Conservation (phyloP, 495 filamentous ascomycete genomes). For the Penicillium maclennaniae region DNA sequence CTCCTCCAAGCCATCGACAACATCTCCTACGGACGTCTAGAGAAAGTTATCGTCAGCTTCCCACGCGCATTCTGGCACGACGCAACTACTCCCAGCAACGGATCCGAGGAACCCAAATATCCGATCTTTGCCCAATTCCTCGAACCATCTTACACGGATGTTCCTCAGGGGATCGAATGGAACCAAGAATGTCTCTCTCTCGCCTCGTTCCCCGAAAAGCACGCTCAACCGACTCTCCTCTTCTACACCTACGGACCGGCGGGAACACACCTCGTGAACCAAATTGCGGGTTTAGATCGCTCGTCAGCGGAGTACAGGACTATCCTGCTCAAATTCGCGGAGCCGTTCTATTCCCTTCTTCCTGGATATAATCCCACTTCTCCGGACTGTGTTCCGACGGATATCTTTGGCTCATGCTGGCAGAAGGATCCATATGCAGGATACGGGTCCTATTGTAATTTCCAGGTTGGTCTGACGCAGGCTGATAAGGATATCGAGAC, state of each 20-base stretch:
- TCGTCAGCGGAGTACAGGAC: constrained; percentile 26
- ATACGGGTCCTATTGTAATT: constrained; percentile 87
- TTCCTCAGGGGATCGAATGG: constrained; percentile 68
- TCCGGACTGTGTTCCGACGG: constrained; percentile 58
- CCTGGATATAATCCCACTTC: constrained; percentile 55
- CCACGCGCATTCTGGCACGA: constrained; percentile 63
- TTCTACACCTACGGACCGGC: constrained; percentile 83
- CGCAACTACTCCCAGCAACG: constrained; percentile 1
- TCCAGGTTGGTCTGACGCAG: constrained; percentile 71
- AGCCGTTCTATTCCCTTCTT: constrained; percentile 67
- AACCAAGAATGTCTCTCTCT: constrained; percentile 79
- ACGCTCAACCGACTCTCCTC: constrained; percentile 78
- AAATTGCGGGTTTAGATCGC: constrained; percentile 27
- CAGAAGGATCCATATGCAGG: constrained; percentile 77
- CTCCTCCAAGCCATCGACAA: constrained; percentile 67
- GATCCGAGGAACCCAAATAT: constrained; percentile 7
- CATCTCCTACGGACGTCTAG: constrained; percentile 82
- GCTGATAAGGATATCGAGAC: constrained; percentile 66
- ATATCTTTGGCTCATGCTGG: constrained; percentile 73
- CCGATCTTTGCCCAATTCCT: constrained; percentile 40
- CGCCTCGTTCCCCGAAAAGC: constrained; percentile 54
- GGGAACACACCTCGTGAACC: constrained; percentile 47
- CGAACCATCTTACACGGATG: constrained; percentile 60
- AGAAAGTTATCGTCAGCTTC: constrained; percentile 92
- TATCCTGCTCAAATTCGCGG: constrained; percentile 43